Evolutionary conservation across 805 yeast genomes (phyloP).

Genomic region (Candida khao-thaluensis): DNA sequence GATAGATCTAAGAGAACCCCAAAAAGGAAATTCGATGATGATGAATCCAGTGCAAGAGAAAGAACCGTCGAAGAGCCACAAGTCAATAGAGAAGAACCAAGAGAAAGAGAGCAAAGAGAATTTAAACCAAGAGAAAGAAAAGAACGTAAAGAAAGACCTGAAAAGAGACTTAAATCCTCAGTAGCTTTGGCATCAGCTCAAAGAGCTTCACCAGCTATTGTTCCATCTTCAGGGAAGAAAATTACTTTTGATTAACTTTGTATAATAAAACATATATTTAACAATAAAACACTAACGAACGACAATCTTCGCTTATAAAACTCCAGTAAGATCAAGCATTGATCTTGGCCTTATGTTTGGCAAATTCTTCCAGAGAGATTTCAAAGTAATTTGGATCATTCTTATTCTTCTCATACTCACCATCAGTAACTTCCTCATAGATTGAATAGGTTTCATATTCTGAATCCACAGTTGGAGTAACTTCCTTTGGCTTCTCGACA

Average conservation of each 20-base stretch:
- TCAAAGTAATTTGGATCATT: slow-evolving; percentile 52
- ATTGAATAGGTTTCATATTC: slow-evolving; percentile 25
- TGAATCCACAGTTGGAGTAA: slow-evolving; percentile 11
- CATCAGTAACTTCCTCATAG: slow-evolving; percentile 51
- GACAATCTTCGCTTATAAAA: too few species aligned
- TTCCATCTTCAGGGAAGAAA: slow-evolving; percentile 87
- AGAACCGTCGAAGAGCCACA: slow-evolving; percentile 6
- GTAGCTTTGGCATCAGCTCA: slow-evolving; percentile 85
- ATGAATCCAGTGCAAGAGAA: slow-evolving; percentile 13
- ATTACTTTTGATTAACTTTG: slow-evolving; percentile 58
- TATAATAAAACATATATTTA: slow-evolving; percentile 12
- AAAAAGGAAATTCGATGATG: slow-evolving; percentile 30
- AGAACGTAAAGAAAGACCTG: slow-evolving; percentile 18
- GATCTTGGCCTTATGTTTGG: slow-evolving; percentile 18
- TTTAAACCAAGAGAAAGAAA: slow-evolving; percentile 12
- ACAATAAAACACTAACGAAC: too few species aligned
- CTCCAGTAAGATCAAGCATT: not conserved
- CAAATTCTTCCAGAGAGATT: slow-evolving; percentile 25
- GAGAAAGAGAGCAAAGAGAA: slow-evolving; percentile 23
- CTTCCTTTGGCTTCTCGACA: not conserved
- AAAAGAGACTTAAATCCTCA: slow-evolving; percentile 67
- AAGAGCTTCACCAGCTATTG: slow-evolving; percentile 86
- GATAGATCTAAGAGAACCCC: slow-evolving; percentile 81
- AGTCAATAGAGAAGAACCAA: slow-evolving; percentile 7
- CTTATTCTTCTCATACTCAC: slow-evolving; percentile 45